These are phyloP conservation scores for Dalbergia oliveri DNA, from an alignment of 306 rosid genomes.

Conservation along the genomic window DNA sequence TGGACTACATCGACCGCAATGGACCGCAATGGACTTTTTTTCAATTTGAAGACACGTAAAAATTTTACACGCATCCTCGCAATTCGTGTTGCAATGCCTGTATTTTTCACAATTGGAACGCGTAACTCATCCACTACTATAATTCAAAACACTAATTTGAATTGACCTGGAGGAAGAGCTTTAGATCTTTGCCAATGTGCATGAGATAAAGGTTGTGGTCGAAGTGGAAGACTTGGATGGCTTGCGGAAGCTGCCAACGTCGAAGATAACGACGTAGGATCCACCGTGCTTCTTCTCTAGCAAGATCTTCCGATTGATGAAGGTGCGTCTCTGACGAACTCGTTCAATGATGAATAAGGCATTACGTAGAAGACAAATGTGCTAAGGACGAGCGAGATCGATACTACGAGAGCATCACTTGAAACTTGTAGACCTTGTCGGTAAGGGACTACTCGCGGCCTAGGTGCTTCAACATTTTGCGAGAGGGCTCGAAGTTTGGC, in stretches of 20 bases:
- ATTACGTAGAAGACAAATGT: conserved; percentile 67
- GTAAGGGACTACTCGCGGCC: conserved; percentile 69
- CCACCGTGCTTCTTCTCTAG: conserved; percentile 51
- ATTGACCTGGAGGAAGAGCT: conserved; percentile 78
- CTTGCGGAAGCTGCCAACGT: no score
- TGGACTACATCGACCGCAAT: no score
- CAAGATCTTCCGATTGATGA: conserved; percentile 65
- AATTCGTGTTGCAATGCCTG: no score
- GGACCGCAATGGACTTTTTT: no score
- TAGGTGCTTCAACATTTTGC: conserved; percentile 88
- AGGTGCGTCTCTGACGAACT: conserved; percentile 51
- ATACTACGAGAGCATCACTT: no score
- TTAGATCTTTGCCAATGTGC: conserved; percentile 91
- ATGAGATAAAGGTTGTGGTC: conserved; percentile 78
- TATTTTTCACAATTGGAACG: no score
- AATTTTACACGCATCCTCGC: no score
- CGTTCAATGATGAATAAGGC: conserved; percentile 59
- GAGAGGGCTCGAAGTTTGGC: conserved; percentile 53
- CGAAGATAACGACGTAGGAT: conserved; percentile 85
- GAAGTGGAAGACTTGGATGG: conserved; percentile 91
- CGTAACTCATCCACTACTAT: no score
- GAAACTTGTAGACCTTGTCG: conserved; percentile 78
- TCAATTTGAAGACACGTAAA: no score
- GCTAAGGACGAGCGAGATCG: no score
- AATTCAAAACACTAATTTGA: no score